Evolutionary conservation across 2,329 filamentous ascomycete genomes (phyloP).

Genomic region (Sarocladiaceae sp.): DNA sequence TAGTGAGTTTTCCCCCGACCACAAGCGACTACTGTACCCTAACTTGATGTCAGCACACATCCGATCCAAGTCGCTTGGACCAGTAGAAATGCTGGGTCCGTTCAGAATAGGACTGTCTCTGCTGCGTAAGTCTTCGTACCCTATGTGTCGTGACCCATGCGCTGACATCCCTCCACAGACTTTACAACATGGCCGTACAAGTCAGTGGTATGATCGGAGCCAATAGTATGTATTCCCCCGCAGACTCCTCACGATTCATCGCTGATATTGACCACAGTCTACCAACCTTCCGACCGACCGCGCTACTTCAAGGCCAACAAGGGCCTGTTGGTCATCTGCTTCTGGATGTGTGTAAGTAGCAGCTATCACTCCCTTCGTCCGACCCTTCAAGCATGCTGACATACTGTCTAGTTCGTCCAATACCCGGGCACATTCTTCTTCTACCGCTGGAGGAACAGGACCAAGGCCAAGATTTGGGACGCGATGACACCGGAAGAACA

Average conservation of each 20-base stretch:
- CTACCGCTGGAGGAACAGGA: constrained; percentile 32
- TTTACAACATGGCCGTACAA: constrained; percentile 48
- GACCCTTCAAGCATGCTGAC: background rate
- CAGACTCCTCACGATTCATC: constrained; percentile 1
- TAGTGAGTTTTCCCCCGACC: constrained; percentile 36
- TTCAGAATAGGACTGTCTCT: constrained; percentile 52
- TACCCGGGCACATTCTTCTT: constrained; percentile 33
- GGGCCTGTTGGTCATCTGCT: constrained; percentile 29
- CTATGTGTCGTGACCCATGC: background rate
- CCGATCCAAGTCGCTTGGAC: constrained; percentile 57
- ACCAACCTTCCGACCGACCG: constrained; percentile 29
- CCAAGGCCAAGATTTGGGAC: constrained; percentile 33
- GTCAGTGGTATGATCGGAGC: constrained; percentile 34
- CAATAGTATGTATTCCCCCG: constrained; percentile 23
- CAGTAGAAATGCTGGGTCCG: constrained; percentile 52
- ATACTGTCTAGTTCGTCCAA: constrained; percentile 27
- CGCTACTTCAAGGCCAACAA: constrained; percentile 35
- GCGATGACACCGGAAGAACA: constrained; percentile 35
- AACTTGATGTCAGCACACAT: constrained; percentile 29
- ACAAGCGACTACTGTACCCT: background rate
- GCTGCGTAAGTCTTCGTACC: constrained; percentile 23
- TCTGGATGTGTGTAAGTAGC: constrained; percentile 34
- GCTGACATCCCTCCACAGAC: constrained; percentile 29
- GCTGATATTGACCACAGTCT: constrained; percentile 24
- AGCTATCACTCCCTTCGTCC: background rate